These are phyloP conservation scores for Saccharomyces mikatae DNA, from an alignment of 805 yeast species.

Conservation along the genomic window DNA sequence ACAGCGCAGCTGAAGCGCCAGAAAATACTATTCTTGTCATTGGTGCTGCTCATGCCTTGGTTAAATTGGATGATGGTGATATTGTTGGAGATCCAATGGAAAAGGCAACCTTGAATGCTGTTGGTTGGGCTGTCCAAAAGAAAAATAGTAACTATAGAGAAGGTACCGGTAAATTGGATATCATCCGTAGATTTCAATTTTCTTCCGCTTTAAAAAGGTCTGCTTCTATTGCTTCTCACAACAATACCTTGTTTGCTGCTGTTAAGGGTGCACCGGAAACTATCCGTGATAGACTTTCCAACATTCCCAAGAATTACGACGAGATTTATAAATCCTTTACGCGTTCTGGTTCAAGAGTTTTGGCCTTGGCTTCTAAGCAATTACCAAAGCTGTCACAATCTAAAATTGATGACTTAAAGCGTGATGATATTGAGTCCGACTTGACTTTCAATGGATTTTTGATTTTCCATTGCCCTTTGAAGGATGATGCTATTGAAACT, in stretches of 20 bases:
- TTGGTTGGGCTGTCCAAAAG: conserved; percentile 74
- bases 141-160: conserved; percentile 61
- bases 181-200: conserved; percentile 91
- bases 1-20: conserved; percentile 55
- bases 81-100: conserved; percentile 99
- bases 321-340: conserved; percentile 82
- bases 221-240: conserved; percentile 64
- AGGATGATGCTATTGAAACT: conserved; percentile 84
- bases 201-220: conserved; percentile 94
- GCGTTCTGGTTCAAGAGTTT: conserved; percentile 90
- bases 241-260: conserved; percentile 59
- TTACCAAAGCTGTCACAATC: conserved; percentile 45
- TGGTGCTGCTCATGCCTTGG: conserved; percentile 95
- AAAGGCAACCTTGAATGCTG: conserved; percentile 83
- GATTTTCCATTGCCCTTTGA: conserved; percentile 95
- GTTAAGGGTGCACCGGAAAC: conserved; percentile 99
- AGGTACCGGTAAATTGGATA: conserved; percentile 43
- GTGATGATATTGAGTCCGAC: conserved; percentile 69
- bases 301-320: conserved; percentile 74
- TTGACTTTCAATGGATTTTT: conserved; percentile 84
- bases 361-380: conserved; percentile 85
- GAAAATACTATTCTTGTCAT: conserved; percentile 59
- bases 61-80: conserved; percentile 90
- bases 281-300: conserved; percentile 62
- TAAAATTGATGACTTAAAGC: conserved; percentile 50